phyloP scores from a whole-genome alignment of 2,329 filamentous ascomycete genomes.

The Ascochyta rabiei region DNA sequence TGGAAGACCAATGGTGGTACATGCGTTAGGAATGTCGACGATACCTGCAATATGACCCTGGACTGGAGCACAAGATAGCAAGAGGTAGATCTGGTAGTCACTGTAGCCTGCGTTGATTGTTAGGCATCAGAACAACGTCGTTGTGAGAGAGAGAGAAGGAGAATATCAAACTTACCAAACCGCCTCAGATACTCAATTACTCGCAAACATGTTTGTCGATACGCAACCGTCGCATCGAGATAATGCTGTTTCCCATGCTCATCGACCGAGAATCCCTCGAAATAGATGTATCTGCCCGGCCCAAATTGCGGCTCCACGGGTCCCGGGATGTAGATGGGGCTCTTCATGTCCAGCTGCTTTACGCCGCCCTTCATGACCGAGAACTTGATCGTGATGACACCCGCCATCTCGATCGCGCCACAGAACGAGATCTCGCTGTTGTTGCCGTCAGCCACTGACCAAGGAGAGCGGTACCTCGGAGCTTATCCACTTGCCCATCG shows the following conservation, averaged over 20 bases:
- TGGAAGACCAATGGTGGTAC: conserved; percentile 84
- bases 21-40: conserved; percentile 87
- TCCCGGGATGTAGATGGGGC: conserved; percentile 83
- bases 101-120: conserved; percentile 52
- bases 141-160: not conserved
- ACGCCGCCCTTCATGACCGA: conserved; percentile 84
- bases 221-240: conserved; percentile 84
- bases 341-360: conserved; percentile 75
- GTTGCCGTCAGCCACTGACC: not conserved
- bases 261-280: conserved; percentile 90
- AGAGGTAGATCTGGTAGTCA: conserved; percentile 82
- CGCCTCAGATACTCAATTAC: conserved; percentile 80
- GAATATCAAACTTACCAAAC: conserved; percentile 59
- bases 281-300: conserved; percentile 80
- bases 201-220: conserved; percentile 78
- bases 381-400: conserved; percentile 89
- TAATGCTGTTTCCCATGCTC: conserved; percentile 89
- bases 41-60: conserved; percentile 89
- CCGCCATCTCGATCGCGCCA: conserved; percentile 89
- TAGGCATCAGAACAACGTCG: not conserved
- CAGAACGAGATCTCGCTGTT: conserved; percentile 76
- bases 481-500: conserved; percentile 58
- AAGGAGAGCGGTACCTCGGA: not conserved
- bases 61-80: conserved; percentile 84
- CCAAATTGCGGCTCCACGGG: conserved; percentile 89